Conservation (phyloP, 371 early-diverging fungal genomes). For the Dichotomocladium elegans region DNA sequence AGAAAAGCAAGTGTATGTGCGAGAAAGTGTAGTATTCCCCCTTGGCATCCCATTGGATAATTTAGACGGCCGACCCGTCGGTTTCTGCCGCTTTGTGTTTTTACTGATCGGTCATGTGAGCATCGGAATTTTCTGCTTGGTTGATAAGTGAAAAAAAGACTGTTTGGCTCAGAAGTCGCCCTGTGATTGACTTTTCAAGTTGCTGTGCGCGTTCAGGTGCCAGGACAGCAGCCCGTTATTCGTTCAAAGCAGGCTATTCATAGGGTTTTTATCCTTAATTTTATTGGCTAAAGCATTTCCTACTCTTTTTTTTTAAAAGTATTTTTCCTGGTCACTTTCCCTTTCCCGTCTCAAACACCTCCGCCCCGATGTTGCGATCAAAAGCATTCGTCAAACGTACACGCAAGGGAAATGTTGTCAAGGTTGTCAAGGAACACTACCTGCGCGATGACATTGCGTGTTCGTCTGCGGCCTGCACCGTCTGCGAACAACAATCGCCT, state of each 20-base stretch:
- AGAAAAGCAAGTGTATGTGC: not conserved
- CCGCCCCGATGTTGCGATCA: slow-evolving; percentile 59
- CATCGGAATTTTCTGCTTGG: too few relatives aligned
- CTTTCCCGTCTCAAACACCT: too few relatives aligned
- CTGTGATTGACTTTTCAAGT: too few relatives aligned
- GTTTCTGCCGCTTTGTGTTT: not conserved
- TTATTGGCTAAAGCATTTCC: not conserved
- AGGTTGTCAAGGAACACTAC: slow-evolving; percentile 95
- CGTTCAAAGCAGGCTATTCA: too few relatives aligned
- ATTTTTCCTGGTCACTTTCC: not conserved
- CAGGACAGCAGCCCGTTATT: not conserved
- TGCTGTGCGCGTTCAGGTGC: too few relatives aligned
- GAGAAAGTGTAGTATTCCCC: not conserved
- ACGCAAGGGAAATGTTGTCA: slow-evolving; percentile 84
- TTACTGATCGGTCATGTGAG: too few relatives aligned
- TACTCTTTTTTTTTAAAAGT: not conserved
- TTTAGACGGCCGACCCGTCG: too few relatives aligned
- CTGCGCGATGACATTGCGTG: slow-evolving; percentile 94
- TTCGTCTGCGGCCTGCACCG: slow-evolving; percentile 58
- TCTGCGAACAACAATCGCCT: slow-evolving; percentile 48
- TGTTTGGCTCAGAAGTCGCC: too few relatives aligned
- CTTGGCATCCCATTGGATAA: too few relatives aligned
- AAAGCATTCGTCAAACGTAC: slow-evolving; percentile 77
- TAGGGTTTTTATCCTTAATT: not conserved
- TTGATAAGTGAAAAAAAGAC: too few relatives aligned